Percentiles rank a stretch among this genome's conserved stretches.
These are phyloP conservation scores for Saccharomycodes ludwigii DNA, from an alignment of 805 yeast genomes.

Conservation along the genomic window DNA sequence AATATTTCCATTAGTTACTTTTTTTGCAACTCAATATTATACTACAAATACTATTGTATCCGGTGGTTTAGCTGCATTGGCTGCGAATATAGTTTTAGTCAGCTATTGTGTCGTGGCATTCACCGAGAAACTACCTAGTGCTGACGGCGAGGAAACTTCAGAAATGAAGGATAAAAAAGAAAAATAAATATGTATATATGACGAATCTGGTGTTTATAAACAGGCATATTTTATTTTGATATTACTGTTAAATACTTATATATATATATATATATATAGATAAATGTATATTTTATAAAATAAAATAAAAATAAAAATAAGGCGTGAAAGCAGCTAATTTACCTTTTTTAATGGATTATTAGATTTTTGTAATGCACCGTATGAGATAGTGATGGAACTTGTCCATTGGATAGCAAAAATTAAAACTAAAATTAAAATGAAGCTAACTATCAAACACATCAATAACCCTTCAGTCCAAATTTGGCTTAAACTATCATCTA, in stretches of 20 bases:
- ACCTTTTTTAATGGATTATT: slow-evolving; percentile 23
- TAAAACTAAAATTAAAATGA: slow-evolving; percentile 44
- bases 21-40: slow-evolving; percentile 40
- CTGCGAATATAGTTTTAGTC: slow-evolving; percentile 62
- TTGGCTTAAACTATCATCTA: slow-evolving; percentile 17
- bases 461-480: slow-evolving; percentile 48
- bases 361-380: slow-evolving; percentile 64
- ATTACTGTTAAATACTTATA: too few species aligned
- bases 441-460: slow-evolving; percentile 58
- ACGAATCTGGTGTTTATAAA: slow-evolving; percentile 1
- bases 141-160: slow-evolving; percentile 20
- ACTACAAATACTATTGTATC: slow-evolving; percentile 44
- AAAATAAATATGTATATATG: slow-evolving; percentile 1
- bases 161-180: slow-evolving; percentile 26
- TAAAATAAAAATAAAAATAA: not conserved
- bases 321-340: slow-evolving; percentile 7
- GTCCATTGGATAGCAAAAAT: slow-evolving; percentile 62
- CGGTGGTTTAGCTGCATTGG: slow-evolving; percentile 71
- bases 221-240: too few species aligned
- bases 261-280: slow-evolving; percentile 8
- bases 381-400: slow-evolving; percentile 57
- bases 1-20: slow-evolving; percentile 48
- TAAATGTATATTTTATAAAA: not conserved
- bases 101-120: slow-evolving; percentile 68
- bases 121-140: slow-evolving; percentile 40